Base-by-base conservation (phyloP, 2,329 filamentous ascomycete genomes). In the Meredithiella fracta region DNA sequence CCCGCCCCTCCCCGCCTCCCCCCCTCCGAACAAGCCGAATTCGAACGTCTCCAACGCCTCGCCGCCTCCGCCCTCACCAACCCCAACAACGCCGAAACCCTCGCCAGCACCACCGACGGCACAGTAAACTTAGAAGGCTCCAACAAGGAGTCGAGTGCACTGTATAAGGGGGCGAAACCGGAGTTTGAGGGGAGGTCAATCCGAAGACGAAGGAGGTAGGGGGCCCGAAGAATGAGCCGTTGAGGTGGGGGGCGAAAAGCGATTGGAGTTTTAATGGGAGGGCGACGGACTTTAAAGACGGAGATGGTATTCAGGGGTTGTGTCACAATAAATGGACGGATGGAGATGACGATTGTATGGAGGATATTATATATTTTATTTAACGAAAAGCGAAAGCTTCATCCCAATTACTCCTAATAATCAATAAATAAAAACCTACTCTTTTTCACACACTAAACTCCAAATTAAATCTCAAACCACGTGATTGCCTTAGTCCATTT, bases 211-310 rank as follows among this genome's bases (percentile, higher is more conserved):
- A 92, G 23, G 92, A 98, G 74, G 80, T 96, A 9, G 92, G 92
- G 4, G 92, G 92, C 1, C 92, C 92, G 4, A 98, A 97, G 80
- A 97, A 94, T 65, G 91, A 98, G 70, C 92, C 92, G 53, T 65
- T 97, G 66, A 73, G 90, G 63, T 96, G 91, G 91, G 89, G 89
- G 0, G 73, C 76, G 17, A 66, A 64, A 0, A 83, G 86, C 1
- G 80, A 83, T 63, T 98, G 90, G 85, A 96, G 88, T 67, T 98
- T 86, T 68, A 96, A 96, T 68, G 92, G 92, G 50, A 75, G 91
- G 60, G 90, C 94, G 55, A 97, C 91, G 23, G 92, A 98, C 69
- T 98, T 98, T 59, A 81, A 62, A 65, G 44, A 22, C 9, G 20
- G 44, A 25, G 44, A 8, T 11, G 22, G 11, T 15, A 25, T 5